A percentile compares a stretch with the other conserved stretches of the same genome.
These are phyloP conservation scores for Aquilaria yunnanensis DNA, from an alignment of 345 rosid genomes.

Conservation along the genomic window DNA sequence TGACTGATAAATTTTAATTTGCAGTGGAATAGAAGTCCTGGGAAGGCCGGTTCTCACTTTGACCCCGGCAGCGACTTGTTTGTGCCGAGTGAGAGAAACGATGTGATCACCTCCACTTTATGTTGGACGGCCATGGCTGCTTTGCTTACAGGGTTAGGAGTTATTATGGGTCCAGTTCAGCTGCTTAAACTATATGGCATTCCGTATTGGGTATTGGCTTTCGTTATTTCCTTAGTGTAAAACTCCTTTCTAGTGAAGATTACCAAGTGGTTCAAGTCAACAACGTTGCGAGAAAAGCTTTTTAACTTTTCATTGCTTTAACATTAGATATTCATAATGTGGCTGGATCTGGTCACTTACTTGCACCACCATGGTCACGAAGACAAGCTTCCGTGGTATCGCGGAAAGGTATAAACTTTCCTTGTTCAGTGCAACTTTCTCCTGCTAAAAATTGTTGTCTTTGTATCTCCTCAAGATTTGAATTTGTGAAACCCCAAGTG, in stretches of 20 bases:
- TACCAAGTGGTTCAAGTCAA: not conserved
- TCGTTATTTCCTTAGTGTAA: not conserved
- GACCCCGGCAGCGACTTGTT: constrained; percentile 74
- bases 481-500: not conserved
- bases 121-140: constrained; percentile 75
- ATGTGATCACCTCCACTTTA: constrained; percentile 63
- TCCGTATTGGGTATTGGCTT: constrained; percentile 54
- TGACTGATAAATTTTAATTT: constrained; percentile 2
- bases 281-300: too few relatives aligned
- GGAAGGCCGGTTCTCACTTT: constrained; percentile 85
- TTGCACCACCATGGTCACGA: constrained; percentile 90
- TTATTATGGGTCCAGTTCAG: constrained; percentile 48
- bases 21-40: constrained; percentile 85
- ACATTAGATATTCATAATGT: constrained; percentile 60
- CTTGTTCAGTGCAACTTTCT: not conserved
- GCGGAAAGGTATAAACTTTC: constrained; percentile 54
- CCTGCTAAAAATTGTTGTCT: too few relatives aligned
- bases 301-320: constrained; percentile 4
- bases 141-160: constrained; percentile 44
- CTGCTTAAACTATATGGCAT: constrained; percentile 67
- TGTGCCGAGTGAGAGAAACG: constrained; percentile 55
- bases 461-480: not conserved
- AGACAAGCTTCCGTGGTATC: constrained; percentile 90
- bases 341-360: constrained; percentile 87
- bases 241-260: not conserved